Evolutionary conservation across 345 rosid genomes (phyloP), one percentile per base, ranked within the genome.

Genomic region (Erucastrum elatum): DNA sequence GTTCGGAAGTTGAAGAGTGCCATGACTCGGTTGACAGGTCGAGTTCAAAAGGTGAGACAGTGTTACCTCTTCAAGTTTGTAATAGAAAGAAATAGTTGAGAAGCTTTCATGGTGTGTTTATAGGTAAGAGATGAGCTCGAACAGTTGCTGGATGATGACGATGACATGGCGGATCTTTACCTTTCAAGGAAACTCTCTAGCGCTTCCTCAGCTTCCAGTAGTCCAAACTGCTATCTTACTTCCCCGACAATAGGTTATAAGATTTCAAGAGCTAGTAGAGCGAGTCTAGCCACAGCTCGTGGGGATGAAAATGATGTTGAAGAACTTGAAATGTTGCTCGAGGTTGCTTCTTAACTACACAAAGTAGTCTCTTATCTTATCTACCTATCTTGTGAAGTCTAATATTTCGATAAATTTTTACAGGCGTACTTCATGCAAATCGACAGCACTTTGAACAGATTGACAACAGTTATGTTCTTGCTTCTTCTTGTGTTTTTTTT

Each of bases 351-450:
- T 31, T 10, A 2, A 44, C 73, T 30, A 17, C 62, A 12, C 31
- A 21, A 16, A 41, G 0, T 29, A 29, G 2, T 2, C 13, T 30
- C 29, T 13, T 51, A 7, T 56, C 17, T 1, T 55, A 3, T 69
- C 35, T 29, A 41, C 49, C 44, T 66, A 37, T 61, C 35, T 39
- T 75, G 26, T 26, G 1, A 46, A 46, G 63, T 76, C 70, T 59
- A 12, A 66, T 27, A 5, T 29, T 46, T 64, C 2, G 11, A 31
- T 41, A 39, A 34, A 74, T 69, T 81, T 86, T 77, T 86, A 67
- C 91, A 94, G 97, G 96, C 98, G 29, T 95, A 95, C 81, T 95
- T 93, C 76, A 89, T 93, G 96, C 97, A 93, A 81, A 90, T 93
- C 78, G 99, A 95, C 71, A 85, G 93, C 82, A 91, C 97, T 31